Percentiles rank a stretch among this genome's conserved stretches.
Conservation (phyloP, 225 moss, liverwort and hornwort genomes). For the Antitrichia curtipendula region DNA sequence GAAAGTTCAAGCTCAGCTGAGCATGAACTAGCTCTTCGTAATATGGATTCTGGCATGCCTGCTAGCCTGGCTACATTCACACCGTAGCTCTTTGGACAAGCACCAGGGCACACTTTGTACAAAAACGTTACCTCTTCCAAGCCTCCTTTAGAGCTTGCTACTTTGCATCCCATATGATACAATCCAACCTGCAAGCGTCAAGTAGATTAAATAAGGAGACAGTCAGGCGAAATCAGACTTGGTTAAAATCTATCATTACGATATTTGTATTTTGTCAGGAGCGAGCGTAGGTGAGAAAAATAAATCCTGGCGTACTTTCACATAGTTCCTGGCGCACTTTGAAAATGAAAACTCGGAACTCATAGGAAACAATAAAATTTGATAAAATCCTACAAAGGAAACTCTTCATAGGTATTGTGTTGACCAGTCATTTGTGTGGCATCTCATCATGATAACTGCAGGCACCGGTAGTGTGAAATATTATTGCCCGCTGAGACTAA, state of each 20-base stretch:
- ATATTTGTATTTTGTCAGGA: neutral
- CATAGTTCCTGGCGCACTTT: neutral
- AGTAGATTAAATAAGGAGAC: neutral
- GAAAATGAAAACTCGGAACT: neutral
- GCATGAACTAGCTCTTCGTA: conserved; percentile 53
- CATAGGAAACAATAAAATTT: neutral
- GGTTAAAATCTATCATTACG: neutral
- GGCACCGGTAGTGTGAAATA: neutral
- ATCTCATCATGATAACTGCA: neutral
- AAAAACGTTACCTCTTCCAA: conserved; percentile 88
- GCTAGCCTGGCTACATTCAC: conserved; percentile 99
- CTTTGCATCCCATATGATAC: conserved; percentile 95
- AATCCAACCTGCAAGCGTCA: conserved; percentile 47
- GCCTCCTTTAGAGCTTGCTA: conserved; percentile 56
- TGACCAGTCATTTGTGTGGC: neutral
- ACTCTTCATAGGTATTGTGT: neutral
- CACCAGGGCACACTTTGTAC: conserved; percentile 77
- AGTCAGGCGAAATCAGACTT: neutral
- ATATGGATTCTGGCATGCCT: conserved; percentile 79
- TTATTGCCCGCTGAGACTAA: neutral
- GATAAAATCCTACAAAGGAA: neutral
- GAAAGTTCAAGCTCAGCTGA: conserved; percentile 70
- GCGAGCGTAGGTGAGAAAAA: neutral
- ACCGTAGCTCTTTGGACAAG: conserved; percentile 97
- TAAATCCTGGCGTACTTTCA: neutral